These are phyloP conservation scores for Argentina anserina DNA, from an alignment of 306 rosid genomes.

Conservation along the genomic window DNA sequence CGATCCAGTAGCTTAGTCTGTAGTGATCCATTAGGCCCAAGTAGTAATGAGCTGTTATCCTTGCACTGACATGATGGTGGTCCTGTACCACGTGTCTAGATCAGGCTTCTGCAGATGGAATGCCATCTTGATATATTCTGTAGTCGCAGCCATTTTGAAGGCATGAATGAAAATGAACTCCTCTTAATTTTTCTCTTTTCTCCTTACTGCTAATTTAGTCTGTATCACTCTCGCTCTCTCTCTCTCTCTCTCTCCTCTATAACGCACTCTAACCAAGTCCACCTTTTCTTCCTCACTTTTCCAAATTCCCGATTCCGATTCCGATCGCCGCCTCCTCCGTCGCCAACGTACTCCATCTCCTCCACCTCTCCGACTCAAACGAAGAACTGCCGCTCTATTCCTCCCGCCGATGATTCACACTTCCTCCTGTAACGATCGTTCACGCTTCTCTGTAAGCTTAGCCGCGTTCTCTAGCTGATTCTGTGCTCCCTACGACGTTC, in stretches of 20 bases:
- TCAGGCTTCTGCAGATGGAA: too few species aligned
- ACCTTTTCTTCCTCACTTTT: slow-evolving; percentile 11
- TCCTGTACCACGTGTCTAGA: too few species aligned
- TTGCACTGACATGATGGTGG: too few species aligned
- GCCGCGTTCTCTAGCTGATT: not conserved
- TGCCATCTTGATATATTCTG: too few species aligned
- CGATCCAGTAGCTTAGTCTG: too few species aligned
- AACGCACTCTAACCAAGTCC: slow-evolving; percentile 22
- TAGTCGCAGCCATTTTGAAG: too few species aligned
- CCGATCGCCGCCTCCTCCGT: slow-evolving; percentile 13
- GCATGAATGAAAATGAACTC: too few species aligned
- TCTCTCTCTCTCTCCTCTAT: not conserved
- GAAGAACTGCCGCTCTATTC: not conserved
- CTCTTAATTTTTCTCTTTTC: too few species aligned
- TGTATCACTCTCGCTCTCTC: too few species aligned
- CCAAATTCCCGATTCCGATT: slow-evolving; percentile 20
- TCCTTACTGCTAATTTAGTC: too few species aligned
- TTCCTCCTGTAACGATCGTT: not conserved
- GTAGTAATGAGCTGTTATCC: too few species aligned
- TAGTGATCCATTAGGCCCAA: too few species aligned
- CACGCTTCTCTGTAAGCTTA: not conserved
- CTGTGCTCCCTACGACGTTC: not conserved
- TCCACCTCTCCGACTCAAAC: not conserved
- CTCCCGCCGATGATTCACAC: not conserved
- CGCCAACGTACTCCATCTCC: slow-evolving; percentile 8